A percentile compares a stretch with the other conserved stretches of the same genome.
These are phyloP conservation scores for Phytopythium helicoides DNA, from an alignment of 352 stramenopile species.

Conservation along the genomic window DNA sequence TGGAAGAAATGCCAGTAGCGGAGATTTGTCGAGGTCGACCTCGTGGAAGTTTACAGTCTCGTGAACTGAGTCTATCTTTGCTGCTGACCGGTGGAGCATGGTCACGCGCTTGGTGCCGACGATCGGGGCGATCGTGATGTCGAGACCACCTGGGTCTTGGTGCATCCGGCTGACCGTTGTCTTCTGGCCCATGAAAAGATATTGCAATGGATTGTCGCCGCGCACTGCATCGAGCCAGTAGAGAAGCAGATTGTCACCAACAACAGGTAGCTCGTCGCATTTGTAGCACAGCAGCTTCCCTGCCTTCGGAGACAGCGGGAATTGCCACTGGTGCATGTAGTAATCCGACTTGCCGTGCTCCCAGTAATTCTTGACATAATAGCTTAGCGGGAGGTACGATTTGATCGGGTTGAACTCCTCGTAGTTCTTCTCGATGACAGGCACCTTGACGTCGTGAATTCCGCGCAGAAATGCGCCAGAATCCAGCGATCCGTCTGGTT, in stretches of 20 bases:
- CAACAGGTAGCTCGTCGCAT: constrained; percentile 83
- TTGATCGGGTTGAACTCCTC: constrained; percentile 78
- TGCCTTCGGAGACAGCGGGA: constrained; percentile 77
- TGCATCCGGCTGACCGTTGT: constrained; percentile 91
- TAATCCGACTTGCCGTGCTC: constrained; percentile 75
- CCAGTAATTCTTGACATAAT: constrained; percentile 85
- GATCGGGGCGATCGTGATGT: constrained; percentile 94
- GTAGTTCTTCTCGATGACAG: constrained; percentile 77
- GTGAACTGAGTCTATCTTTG: constrained; percentile 85
- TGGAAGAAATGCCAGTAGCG: constrained; percentile 85
- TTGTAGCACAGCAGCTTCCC: constrained; percentile 82
- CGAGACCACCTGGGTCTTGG: constrained; percentile 87
- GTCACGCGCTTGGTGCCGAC: constrained; percentile 78
- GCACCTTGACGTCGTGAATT: constrained; percentile 78
- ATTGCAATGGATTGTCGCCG: constrained; percentile 91
- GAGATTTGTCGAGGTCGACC: constrained; percentile 82
- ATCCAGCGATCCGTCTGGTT: constrained; percentile 51
- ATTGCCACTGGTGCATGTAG: constrained; percentile 97
- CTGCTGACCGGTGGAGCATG: constrained; percentile 68
- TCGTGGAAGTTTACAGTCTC: constrained; percentile 79
- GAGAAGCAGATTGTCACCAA: constrained; percentile 90
- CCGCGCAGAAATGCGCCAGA: constrained; percentile 56
- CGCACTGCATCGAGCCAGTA: constrained; percentile 91
- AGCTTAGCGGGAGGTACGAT: constrained; percentile 56
- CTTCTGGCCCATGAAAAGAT: constrained; percentile 93